phyloP scores from a whole-genome alignment of 2,329 filamentous ascomycete genomes.

The Pseudodiploospora longispora region DNA sequence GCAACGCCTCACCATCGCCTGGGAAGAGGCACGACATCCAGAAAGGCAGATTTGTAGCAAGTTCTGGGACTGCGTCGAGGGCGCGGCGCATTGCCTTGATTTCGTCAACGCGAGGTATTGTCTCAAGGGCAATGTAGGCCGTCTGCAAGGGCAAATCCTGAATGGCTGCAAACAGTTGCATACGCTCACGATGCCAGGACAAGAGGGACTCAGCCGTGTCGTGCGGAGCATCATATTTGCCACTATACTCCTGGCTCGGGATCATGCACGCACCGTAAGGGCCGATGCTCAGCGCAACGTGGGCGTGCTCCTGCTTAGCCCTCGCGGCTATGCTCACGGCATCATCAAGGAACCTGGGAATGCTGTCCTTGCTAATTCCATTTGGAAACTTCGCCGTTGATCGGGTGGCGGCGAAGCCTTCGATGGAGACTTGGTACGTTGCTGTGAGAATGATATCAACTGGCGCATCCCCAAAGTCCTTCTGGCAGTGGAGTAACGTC shows the following conservation, averaged over 20 bases:
- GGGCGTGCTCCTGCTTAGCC: slow-evolving; percentile 20
- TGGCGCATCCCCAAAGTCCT: slow-evolving; percentile 46
- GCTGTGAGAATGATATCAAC: slow-evolving; percentile 58
- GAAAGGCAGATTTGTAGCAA: slow-evolving; percentile 29
- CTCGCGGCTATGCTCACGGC: slow-evolving; percentile 36
- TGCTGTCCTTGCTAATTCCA: slow-evolving; percentile 32
- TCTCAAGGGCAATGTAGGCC: slow-evolving; percentile 56
- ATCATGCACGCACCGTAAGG: slow-evolving; percentile 61
- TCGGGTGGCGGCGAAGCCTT: slow-evolving; percentile 46
- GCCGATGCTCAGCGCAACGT: slow-evolving; percentile 52
- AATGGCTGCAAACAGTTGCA: slow-evolving; percentile 41
- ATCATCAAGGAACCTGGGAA: slow-evolving; percentile 33
- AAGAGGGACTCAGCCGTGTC: slow-evolving; percentile 34
- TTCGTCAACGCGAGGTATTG: slow-evolving; percentile 55
- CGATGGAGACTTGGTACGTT: slow-evolving; percentile 56
- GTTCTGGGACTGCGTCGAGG: slow-evolving; percentile 19
- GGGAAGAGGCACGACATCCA: slow-evolving; percentile 61
- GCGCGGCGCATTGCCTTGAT: slow-evolving; percentile 47
- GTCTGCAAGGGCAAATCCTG: slow-evolving; percentile 32
- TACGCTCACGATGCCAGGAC: slow-evolving; percentile 49
- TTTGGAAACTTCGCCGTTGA: slow-evolving; percentile 28
- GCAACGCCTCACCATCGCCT: slow-evolving; percentile 40
- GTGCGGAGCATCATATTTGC: slow-evolving; percentile 46
- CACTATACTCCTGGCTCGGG: slow-evolving; percentile 58
- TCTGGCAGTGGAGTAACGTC: slow-evolving; percentile 47